A percentile compares a stretch with the other conserved stretches of the same genome.
phyloP scores from a whole-genome alignment of 768 basidiomycete genomes.

The Lactarius sp. region DNA sequence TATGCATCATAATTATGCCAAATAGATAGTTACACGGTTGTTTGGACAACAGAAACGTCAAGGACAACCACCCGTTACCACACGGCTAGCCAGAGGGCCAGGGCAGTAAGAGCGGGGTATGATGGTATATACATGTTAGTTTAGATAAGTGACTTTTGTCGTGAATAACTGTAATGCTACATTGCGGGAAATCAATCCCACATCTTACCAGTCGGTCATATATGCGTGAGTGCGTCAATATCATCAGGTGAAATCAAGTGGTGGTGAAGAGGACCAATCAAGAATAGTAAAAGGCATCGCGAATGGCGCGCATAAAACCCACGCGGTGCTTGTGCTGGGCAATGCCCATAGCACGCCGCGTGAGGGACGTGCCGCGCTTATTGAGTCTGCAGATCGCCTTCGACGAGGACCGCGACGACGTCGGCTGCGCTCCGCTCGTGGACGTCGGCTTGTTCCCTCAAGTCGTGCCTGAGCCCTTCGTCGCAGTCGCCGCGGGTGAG shows the following conservation, averaged over 20 bases:
- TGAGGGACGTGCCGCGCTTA: slow-evolving; percentile 1
- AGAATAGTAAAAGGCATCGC: slow-evolving; percentile 6
- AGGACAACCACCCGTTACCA: neutral
- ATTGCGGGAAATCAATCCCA: neutral
- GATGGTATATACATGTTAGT: neutral
- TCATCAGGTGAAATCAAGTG: neutral
- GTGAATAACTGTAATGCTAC: slow-evolving; percentile 1
- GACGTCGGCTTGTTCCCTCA: neutral
- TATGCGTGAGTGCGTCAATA: neutral
- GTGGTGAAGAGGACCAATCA: neutral
- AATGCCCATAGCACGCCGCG: slow-evolving; percentile 1
- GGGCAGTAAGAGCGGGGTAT: too few relatives aligned
- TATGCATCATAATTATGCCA: neutral
- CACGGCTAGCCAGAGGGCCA: neutral
- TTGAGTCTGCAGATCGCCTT: slow-evolving; percentile 4
- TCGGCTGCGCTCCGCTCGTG: neutral
- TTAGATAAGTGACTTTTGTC: neutral
- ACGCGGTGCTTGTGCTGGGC: slow-evolving; percentile 4
- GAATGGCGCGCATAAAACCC: slow-evolving; percentile 14
- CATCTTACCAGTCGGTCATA: neutral
- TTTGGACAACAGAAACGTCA: neutral
- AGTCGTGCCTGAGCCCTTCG: neutral
- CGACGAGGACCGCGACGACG: neutral
- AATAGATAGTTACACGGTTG: neutral
- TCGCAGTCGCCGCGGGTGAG: neutral